These are phyloP conservation scores for Entophlyctis helioformis DNA, from an alignment of 192 early-diverging fungal species.

Conservation along the genomic window DNA sequence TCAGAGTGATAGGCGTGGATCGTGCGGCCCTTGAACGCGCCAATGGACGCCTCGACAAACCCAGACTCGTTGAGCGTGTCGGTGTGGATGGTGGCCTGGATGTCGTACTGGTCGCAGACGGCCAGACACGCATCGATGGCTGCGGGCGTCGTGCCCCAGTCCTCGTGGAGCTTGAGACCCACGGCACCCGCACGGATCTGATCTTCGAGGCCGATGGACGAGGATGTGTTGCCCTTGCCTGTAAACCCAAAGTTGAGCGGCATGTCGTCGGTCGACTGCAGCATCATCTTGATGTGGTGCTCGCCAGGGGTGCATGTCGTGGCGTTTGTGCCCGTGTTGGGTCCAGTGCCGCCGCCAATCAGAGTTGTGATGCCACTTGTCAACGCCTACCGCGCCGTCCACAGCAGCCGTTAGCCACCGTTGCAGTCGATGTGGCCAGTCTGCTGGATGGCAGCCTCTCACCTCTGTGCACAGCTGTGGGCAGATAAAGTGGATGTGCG, in stretches of 20 bases:
- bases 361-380: constrained; percentile 73
- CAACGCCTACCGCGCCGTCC: no score
- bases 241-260: constrained; percentile 92
- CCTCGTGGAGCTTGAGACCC: constrained; percentile 86
- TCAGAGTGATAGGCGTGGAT: constrained; percentile 97
- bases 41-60: constrained; percentile 85
- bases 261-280: constrained; percentile 74
- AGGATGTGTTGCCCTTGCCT: constrained; percentile 84
- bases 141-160: constrained; percentile 91
- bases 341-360: constrained; percentile 87
- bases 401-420: no score
- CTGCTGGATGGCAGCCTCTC: no score
- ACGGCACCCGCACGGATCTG: constrained; percentile 78
- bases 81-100: constrained; percentile 82
- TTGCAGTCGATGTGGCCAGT: no score
- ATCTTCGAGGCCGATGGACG: constrained; percentile 54
- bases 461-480: constrained; percentile 78
- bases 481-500: constrained; percentile 94
- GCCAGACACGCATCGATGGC: constrained; percentile 82
- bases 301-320: constrained; percentile 90
- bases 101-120: constrained; percentile 79
- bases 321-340: constrained; percentile 91
- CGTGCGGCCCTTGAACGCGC: constrained; percentile 78
- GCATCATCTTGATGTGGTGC: constrained; percentile 77
- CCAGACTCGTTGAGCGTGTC: constrained; percentile 97